Conservation (phyloP, 2,329 filamentous ascomycete genomes). For the Rutstroemia sp. region DNA sequence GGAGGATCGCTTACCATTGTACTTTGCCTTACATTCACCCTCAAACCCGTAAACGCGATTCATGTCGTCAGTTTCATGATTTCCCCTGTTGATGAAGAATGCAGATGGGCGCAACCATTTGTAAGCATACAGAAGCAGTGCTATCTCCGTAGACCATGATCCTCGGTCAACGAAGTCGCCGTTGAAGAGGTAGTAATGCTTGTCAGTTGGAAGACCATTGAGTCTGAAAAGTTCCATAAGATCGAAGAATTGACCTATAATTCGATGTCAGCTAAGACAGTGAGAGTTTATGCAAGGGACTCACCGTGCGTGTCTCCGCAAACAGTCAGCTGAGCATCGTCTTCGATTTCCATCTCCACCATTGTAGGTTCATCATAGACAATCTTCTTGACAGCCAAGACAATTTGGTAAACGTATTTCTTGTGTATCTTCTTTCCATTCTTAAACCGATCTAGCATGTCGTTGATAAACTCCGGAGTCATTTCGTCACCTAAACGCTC, state of each 20-base stretch:
- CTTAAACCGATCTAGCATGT: conserved; percentile 96
- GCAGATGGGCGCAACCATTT: conserved; percentile 85
- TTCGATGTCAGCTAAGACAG: not conserved
- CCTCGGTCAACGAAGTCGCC: conserved; percentile 97
- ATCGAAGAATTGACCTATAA: conserved; percentile 90
- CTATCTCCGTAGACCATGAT: conserved; percentile 97
- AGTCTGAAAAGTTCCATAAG: conserved; percentile 91
- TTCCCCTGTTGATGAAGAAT: conserved; percentile 95
- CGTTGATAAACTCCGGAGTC: conserved; percentile 94
- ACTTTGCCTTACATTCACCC: conserved; percentile 96
- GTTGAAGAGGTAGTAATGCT: conserved; percentile 94
- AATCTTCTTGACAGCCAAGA: conserved; percentile 81
- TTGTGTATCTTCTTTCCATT: conserved; percentile 87
- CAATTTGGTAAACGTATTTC: conserved; percentile 97
- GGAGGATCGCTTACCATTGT: conserved; percentile 62
- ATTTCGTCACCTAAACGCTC: conserved; percentile 70
- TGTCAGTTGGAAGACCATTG: conserved; percentile 77
- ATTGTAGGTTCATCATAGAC: conserved; percentile 92
- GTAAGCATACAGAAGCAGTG: conserved; percentile 86
- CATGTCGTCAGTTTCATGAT: conserved; percentile 99
- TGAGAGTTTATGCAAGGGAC: conserved; percentile 21
- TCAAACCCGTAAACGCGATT: conserved; percentile 98
- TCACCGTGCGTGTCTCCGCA: conserved; percentile 94
- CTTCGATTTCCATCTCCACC: conserved; percentile 81
- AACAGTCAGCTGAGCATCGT: conserved; percentile 77